These are phyloP conservation scores for Tuctoria greenei DNA, from an alignment of 176 grass and related monocot species.

Conservation along the genomic window DNA sequence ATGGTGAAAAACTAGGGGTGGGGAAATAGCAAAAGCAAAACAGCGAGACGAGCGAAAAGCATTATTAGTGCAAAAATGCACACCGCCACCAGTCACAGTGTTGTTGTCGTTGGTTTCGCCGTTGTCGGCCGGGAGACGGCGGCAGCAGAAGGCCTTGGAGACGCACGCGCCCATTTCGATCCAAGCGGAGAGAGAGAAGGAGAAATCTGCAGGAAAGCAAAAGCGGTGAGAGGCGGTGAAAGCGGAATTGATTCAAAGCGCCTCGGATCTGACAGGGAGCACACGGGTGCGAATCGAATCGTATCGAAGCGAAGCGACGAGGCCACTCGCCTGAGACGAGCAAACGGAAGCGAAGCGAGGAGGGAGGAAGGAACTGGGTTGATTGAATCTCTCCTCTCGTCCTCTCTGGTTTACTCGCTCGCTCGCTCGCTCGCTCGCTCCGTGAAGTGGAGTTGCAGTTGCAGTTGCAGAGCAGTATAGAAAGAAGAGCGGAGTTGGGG, in stretches of 20 bases:
- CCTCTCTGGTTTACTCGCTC: no score
- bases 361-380: no score
- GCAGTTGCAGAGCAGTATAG: no score
- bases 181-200: neutral
- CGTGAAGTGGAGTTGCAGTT: no score
- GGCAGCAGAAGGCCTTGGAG: constrained; percentile 57
- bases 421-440: no score
- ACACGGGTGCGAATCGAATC: neutral
- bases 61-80: constrained; percentile 3
- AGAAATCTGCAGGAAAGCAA: constrained; percentile 26
- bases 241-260: constrained; percentile 3
- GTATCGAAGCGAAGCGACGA: no score
- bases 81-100: constrained; percentile 51
- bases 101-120: constrained; percentile 42
- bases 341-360: constrained; percentile 16
- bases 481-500: neutral
- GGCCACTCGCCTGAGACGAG: neutral
- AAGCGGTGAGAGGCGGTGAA: neutral
- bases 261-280: constrained; percentile 43
- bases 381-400: no score
- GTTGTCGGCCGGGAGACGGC: constrained; percentile 58
- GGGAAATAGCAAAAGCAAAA: neutral
- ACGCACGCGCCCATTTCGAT: constrained; percentile 71
- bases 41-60: neutral
- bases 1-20: neutral